Conservation (phyloP, 2,329 filamentous ascomycete species). For the Geosmithia morbida region DNA sequence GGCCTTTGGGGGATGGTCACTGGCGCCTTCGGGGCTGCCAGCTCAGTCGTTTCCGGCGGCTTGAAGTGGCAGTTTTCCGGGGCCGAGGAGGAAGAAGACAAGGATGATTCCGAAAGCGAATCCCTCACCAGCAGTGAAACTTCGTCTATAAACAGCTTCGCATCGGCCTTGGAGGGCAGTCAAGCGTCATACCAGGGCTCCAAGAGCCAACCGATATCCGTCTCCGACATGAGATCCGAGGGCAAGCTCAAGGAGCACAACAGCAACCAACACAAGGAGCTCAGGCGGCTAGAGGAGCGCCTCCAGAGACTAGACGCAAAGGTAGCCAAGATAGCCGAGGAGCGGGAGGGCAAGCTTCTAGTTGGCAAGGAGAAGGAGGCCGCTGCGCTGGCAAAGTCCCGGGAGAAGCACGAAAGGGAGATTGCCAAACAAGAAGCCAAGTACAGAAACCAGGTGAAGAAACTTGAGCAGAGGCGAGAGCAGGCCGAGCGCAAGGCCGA, state of each 20-base stretch:
- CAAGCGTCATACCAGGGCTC: background rate
- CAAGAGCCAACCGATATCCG: background rate
- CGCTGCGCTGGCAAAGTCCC: conserved; percentile 37
- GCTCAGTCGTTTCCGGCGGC: conserved; percentile 26
- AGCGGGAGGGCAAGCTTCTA: conserved; percentile 24
- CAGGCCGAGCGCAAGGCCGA: conserved; percentile 48
- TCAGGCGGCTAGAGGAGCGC: conserved; percentile 47
- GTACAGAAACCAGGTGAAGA: conserved; percentile 47
- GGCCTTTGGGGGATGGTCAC: conserved; percentile 40
- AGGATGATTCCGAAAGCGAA: conserved; percentile 9
- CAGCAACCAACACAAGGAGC: conserved; percentile 37
- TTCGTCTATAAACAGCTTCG: conserved; percentile 32
- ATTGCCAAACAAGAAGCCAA: conserved; percentile 53
- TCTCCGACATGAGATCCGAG: conserved; percentile 6
- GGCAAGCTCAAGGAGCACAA: background rate
- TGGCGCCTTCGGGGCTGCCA: conserved; percentile 34
- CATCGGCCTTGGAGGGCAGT: conserved; percentile 27
- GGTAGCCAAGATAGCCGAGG: conserved; percentile 38
- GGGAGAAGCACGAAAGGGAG: conserved; percentile 49
- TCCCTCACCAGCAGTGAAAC: conserved; percentile 19
- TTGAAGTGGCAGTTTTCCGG: conserved; percentile 15
- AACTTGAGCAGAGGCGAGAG: conserved; percentile 48
- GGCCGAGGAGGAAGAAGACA: conserved; percentile 9
- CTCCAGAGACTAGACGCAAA: conserved; percentile 49
- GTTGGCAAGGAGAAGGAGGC: conserved; percentile 36